A percentile compares a stretch with the other conserved stretches of the same genome.
Conservation (phyloP, 306 rosid species). For the Gastrolobium villosum region DNA sequence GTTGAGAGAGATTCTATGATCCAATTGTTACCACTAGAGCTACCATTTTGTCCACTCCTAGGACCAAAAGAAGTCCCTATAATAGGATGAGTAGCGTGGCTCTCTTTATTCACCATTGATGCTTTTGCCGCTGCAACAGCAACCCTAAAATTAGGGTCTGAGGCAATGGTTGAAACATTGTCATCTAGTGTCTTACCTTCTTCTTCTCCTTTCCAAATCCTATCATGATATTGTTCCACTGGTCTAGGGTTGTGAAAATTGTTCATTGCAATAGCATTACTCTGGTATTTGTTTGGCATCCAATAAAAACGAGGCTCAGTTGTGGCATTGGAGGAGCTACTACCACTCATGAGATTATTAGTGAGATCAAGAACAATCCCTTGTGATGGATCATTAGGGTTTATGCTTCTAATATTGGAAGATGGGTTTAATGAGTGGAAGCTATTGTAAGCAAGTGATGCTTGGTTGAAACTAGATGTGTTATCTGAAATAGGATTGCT, state of each 20-base stretch:
- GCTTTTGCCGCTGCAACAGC: slow-evolving; percentile 93
- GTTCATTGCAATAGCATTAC: slow-evolving; percentile 22
- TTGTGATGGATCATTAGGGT: slow-evolving; percentile 69
- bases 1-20: slow-evolving; percentile 56
- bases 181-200: slow-evolving; percentile 53
- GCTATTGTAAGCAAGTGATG: slow-evolving; percentile 47
- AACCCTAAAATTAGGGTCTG: slow-evolving; percentile 91
- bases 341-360: slow-evolving; percentile 33
- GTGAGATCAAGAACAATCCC: slow-evolving; percentile 80
- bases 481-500: slow-evolving; percentile 53
- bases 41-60: slow-evolving; percentile 52
- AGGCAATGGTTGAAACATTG: slow-evolving; percentile 74
- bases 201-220: slow-evolving; percentile 53
- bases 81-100: slow-evolving; percentile 45
- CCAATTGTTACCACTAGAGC: slow-evolving; percentile 56
- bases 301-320: slow-evolving; percentile 56
- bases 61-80: slow-evolving; percentile 49
- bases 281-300: slow-evolving; percentile 52
- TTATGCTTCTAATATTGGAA: slow-evolving; percentile 48
- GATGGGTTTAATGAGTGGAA: slow-evolving; percentile 49
- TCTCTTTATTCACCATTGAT: slow-evolving; percentile 76
- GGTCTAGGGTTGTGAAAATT: slow-evolving; percentile 38
- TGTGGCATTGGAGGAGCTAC: slow-evolving; percentile 48
- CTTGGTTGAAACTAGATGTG: slow-evolving; percentile 52
- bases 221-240: slow-evolving; percentile 4